These are phyloP conservation scores for Solanum gracilifrons DNA, from an alignment of 257 asterid genomes.

Conservation along the genomic window DNA sequence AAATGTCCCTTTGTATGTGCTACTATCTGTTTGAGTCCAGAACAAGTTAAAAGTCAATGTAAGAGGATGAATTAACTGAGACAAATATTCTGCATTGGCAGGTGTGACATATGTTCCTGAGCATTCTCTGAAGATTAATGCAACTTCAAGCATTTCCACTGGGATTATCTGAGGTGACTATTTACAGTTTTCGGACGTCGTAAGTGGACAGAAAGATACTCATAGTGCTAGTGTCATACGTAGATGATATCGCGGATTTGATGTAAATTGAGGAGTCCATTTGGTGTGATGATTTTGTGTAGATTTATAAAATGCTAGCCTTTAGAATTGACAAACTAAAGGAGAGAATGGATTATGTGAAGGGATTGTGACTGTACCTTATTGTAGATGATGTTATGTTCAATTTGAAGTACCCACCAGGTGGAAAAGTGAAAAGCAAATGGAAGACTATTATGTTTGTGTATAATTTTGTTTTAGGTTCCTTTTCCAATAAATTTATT, in stretches of 20 bases:
- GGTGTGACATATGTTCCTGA: conserved; percentile 80
- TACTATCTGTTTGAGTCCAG: neutral
- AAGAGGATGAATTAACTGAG: neutral
- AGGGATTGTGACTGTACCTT: neutral
- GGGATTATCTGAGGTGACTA: conserved; percentile 37
- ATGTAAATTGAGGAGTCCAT: neutral
- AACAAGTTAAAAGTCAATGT: neutral
- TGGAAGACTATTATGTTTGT: neutral
- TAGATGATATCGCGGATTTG: neutral
- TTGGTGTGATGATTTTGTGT: neutral
- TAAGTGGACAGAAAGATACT: neutral
- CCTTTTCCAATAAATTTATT: neutral
- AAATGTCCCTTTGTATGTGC: neutral
- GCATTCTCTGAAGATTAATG: conserved; percentile 79
- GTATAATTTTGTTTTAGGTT: neutral
- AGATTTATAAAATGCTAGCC: neutral
- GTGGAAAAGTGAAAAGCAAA: neutral
- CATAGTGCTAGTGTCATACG: neutral
- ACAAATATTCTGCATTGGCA: conserved; percentile 16
- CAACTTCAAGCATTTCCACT: conserved; percentile 81
- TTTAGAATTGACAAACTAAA: neutral
- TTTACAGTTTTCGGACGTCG: neutral
- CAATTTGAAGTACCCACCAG: neutral
- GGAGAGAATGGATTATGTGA: neutral
- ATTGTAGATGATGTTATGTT: conserved; percentile 4